phyloP scores from a whole-genome alignment of 202 grass and related monocot genomes.

The Carex sylvatica region DNA sequence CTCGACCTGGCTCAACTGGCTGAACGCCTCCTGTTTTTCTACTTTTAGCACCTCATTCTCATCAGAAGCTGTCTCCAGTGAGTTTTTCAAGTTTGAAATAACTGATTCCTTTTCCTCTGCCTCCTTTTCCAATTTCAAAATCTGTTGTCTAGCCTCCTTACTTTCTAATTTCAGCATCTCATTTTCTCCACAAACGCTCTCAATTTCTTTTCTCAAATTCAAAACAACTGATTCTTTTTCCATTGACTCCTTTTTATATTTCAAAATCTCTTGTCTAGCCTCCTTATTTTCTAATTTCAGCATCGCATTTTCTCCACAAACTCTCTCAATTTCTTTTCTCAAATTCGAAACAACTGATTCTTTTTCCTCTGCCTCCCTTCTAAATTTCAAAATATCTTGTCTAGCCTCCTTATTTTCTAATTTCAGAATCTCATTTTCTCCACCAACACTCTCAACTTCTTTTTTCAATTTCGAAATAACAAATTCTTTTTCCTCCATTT shows the following conservation, averaged over 20 bases:
- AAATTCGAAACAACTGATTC: slow-evolving; percentile 11
- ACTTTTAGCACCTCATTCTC: slow-evolving; percentile 45
- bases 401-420: not conserved
- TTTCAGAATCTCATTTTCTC: slow-evolving; percentile 47
- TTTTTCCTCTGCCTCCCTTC: slow-evolving; percentile 1
- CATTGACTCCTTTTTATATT: not conserved
- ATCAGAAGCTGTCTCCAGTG: slow-evolving; percentile 13
- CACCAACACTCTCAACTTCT: slow-evolving; percentile 27
- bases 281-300: slow-evolving; percentile 28
- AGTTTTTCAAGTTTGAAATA: slow-evolving; percentile 22
- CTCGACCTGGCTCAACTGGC: slow-evolving; percentile 13
- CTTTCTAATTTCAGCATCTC: slow-evolving; percentile 39
- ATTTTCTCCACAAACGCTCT: slow-evolving; percentile 35
- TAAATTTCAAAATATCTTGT: not conserved
- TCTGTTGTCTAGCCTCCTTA: slow-evolving; percentile 11
- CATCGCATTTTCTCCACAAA: slow-evolving; percentile 40
- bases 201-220: slow-evolving; percentile 32
- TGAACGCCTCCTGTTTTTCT: slow-evolving; percentile 26
- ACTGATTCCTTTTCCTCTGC: slow-evolving; percentile 15
- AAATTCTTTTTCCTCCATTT: slow-evolving; percentile 27
- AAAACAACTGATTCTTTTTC: slow-evolving; percentile 10
- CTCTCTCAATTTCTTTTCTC: slow-evolving; percentile 27
- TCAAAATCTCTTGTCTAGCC: not conserved
- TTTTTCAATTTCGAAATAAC: slow-evolving; percentile 22
- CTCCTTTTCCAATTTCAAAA: slow-evolving; percentile 2